These are phyloP conservation scores for Penicillium verrucosum DNA, from an alignment of 2,329 filamentous ascomycete species.

Conservation along the genomic window DNA sequence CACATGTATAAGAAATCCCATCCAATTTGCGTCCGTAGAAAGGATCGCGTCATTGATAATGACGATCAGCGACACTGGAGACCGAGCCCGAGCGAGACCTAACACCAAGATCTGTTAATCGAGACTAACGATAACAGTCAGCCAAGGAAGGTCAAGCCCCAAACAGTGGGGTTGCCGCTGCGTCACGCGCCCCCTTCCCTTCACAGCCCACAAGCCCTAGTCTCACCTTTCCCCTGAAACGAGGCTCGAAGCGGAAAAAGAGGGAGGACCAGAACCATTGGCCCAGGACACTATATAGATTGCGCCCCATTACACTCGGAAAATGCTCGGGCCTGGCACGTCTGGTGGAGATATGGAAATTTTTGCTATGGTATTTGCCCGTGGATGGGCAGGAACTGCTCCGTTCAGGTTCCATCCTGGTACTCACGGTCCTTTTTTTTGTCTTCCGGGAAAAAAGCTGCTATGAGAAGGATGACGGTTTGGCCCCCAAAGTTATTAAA, in stretches of 20 bases:
- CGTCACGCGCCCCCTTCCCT: not conserved
- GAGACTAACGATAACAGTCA: not conserved
- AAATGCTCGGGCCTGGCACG: not conserved
- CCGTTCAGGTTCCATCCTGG: not conserved
- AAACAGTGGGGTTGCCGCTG: not conserved
- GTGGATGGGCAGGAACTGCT: not conserved
- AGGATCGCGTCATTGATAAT: not conserved
- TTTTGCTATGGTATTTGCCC: conserved; percentile 1
- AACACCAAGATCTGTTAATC: not conserved
- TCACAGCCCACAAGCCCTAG: not conserved
- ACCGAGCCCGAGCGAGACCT: not conserved
- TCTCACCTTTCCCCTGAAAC: conserved; percentile 6
- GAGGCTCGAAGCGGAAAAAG: not conserved
- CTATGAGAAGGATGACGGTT: not conserved
- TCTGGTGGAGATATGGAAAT: not conserved
- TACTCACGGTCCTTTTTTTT: not conserved
- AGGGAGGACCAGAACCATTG: not conserved
- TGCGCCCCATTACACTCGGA: not conserved
- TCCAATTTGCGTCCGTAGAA: not conserved
- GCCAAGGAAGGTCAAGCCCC: not conserved
- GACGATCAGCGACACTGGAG: not conserved
- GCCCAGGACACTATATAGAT: not conserved
- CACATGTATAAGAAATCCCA: not conserved
- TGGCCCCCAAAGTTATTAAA: not conserved
- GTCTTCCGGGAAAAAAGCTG: not conserved